phyloP scores from a whole-genome alignment of 192 early-diverging fungal species.

The Rhizoclosmatium sp. region DNA sequence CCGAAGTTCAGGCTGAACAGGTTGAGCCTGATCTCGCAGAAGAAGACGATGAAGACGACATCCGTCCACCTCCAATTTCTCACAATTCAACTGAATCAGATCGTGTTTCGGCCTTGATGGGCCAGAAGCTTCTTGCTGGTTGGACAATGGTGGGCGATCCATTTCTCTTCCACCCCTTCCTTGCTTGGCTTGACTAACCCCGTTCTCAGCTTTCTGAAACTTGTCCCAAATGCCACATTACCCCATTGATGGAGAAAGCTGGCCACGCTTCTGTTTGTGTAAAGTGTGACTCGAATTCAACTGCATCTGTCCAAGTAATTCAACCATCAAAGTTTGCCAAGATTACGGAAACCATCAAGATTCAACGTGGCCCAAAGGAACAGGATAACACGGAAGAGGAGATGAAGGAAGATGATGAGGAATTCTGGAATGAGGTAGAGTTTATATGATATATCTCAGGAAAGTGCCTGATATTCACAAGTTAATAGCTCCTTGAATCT shows the following conservation, averaged over 20 bases:
- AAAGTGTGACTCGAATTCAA: background rate
- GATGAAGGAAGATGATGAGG: conserved; percentile 12
- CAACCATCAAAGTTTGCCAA: background rate
- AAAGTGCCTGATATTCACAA: background rate
- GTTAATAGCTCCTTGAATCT: conserved; percentile 14
- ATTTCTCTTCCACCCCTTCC: background rate
- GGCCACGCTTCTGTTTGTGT: conserved; percentile 2
- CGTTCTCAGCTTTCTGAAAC: background rate
- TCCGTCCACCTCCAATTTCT: conserved; percentile 4
- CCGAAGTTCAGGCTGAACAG: background rate
- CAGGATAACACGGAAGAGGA: background rate
- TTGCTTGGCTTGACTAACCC: background rate
- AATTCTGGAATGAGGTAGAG: conserved; percentile 25
- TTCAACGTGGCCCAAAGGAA: background rate
- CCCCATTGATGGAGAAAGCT: conserved; percentile 24
- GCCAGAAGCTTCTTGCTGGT: conserved; percentile 11
- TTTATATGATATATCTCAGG: background rate
- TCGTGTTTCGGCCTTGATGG: background rate
- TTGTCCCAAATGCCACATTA: conserved; percentile 14
- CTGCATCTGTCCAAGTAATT: background rate
- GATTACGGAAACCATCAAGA: background rate
- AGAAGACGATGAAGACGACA: background rate
- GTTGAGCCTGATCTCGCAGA: background rate
- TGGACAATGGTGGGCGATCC: conserved; percentile 20
- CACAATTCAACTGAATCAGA: background rate